Conservation (phyloP, 805 yeast species). For the Zygosaccharomyces lentus region DNA sequence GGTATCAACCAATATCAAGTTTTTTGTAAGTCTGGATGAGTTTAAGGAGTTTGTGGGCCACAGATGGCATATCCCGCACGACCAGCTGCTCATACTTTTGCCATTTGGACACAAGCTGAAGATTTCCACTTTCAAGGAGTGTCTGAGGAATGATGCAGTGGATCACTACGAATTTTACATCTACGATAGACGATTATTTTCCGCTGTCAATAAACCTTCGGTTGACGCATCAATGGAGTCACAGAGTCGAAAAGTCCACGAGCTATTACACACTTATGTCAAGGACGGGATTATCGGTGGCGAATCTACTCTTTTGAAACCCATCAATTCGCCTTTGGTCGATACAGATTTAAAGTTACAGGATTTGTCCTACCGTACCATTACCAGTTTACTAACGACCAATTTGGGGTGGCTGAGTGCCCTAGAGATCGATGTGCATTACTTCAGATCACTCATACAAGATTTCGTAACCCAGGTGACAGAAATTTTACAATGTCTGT, state of each 20-base stretch:
- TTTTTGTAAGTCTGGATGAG: constrained; percentile 41
- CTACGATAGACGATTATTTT: constrained; percentile 58
- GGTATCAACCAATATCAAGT: constrained; percentile 36
- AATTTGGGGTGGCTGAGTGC: constrained; percentile 53
- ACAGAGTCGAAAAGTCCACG: constrained; percentile 1
- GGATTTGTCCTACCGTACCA: constrained; percentile 17
- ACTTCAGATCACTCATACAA: constrained; percentile 29
- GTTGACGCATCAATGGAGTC: background rate
- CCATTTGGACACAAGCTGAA: constrained; percentile 63
- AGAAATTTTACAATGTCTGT: constrained; percentile 43
- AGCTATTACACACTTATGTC: constrained; percentile 1
- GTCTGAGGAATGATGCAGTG: constrained; percentile 15
- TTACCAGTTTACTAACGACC: constrained; percentile 39
- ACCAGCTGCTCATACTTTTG: constrained; percentile 49
- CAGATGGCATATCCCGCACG: constrained; percentile 40
- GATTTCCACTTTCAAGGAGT: constrained; percentile 36
- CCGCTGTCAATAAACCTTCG: constrained; percentile 28
- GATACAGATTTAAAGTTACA: constrained; percentile 19
- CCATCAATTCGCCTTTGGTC: constrained; percentile 37
- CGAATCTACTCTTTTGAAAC: constrained; percentile 27
- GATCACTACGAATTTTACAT: constrained; percentile 53
- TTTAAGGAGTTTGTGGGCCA: constrained; percentile 40
- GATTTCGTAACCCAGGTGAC: constrained; percentile 37
- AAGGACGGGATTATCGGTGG: constrained; percentile 4
- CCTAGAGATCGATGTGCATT: constrained; percentile 39